Evolutionary conservation across 2,329 filamentous ascomycete genomes (phyloP), one percentile per base, ranked within the genome.

Genomic region (Aspergillus eucalypticola): DNA sequence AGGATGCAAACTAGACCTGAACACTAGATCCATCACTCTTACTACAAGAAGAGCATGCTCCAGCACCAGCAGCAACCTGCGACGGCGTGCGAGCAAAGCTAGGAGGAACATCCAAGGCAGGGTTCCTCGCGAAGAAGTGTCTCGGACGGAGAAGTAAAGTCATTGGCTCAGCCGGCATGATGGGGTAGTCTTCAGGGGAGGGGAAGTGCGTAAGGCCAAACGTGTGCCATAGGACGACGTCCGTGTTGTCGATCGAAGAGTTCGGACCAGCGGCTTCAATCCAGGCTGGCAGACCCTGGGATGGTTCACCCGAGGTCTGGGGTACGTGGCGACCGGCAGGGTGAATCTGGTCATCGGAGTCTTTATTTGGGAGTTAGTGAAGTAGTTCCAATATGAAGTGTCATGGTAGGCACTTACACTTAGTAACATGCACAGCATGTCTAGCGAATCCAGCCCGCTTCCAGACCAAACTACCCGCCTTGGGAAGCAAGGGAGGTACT

Each of bases 191-290:
- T 73, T 97, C 93, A 0, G 92, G 92, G 0, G 90, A 81, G 0
- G 93, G 92, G 81, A 96, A 94, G 74, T 96, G 93, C 0, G 90
- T 94, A 38, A 96, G 82, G 38, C 93, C 93, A 70, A 96, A 97
- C 0, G 92, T 96, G 78, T 96, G 92, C 92, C 92, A 97, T 15
- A 96, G 84, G 1, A 97, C 92, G 29, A 96, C 79, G 73, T 97
- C 91, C 0, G 88, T 90, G 80, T 96, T 90, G 58, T 90, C 90
- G 66, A 96, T 87, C 25, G 81, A 84, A 59, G 84, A 86, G 49
- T 79, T 79, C 11, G 90, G 87, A 62, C 92, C 86, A 23, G 86
- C 86, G 13, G 67, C 69, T 17, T 81, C 78, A 66, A 95, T 89
- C 91, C 91, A 94, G 66, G 87, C 83, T 0, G 90, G 88, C 2